A percentile compares a stretch with the other conserved stretches of the same genome.
phyloP scores from a whole-genome alignment of 2,329 filamentous ascomycete species.

The Penicillium sp. region DNA sequence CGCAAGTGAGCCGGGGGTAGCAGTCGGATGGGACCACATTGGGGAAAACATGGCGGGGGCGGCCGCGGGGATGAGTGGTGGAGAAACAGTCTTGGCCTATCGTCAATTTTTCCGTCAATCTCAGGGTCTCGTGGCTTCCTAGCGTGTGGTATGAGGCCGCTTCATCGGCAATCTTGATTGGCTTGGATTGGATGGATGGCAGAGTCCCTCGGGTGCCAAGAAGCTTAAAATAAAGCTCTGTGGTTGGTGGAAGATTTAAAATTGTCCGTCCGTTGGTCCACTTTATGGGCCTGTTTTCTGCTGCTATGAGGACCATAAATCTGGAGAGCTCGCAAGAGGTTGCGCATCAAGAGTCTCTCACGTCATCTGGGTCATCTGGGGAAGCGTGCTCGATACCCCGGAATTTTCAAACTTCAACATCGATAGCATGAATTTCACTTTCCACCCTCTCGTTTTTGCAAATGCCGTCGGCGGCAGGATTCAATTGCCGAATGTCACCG shows the following conservation, averaged over 20 bases:
- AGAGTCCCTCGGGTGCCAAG: not conserved
- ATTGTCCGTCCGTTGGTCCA: conserved; percentile 15
- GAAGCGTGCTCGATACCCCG: not conserved
- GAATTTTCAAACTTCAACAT: not conserved
- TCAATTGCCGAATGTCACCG: conserved; percentile 7
- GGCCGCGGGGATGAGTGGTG: conserved; percentile 12
- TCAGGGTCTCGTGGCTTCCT: not conserved
- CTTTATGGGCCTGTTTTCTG: not conserved
- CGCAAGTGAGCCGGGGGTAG: not conserved
- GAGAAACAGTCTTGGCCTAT: not conserved
- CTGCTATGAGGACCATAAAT: not conserved
- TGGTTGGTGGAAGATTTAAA: conserved; percentile 15
- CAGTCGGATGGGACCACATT: conserved; percentile 7
- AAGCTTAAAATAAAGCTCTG: not conserved
- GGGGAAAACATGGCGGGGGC: conserved; percentile 18
- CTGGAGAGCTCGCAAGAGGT: not conserved
- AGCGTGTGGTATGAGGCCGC: not conserved
- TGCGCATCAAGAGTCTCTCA: not conserved
- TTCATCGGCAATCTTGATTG: not conserved
- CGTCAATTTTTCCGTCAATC: not conserved
- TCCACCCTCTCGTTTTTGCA: not conserved
- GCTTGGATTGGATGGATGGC: not conserved
- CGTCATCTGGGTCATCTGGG: not conserved
- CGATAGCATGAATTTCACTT: not conserved
- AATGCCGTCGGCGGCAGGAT: conserved; percentile 6